phyloP scores from a whole-genome alignment of 345 rosid species.

The Clausena lansium region DNA sequence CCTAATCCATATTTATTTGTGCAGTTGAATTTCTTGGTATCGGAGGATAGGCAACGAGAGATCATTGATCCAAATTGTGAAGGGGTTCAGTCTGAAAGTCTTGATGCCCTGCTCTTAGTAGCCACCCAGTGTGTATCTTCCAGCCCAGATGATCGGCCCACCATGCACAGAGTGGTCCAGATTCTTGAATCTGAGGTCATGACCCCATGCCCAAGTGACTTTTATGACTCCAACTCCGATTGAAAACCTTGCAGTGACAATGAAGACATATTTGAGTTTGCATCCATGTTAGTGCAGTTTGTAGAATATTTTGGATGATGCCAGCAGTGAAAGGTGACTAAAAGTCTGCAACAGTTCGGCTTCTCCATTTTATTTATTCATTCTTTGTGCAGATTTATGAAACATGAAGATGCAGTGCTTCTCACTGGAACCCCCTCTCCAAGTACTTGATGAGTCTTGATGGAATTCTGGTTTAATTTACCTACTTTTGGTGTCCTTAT shows the following conservation, averaged over 20 bases:
- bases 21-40: conserved; percentile 82
- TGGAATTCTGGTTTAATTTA: conserved; percentile 3
- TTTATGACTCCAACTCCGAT: conserved; percentile 89
- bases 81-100: conserved; percentile 72
- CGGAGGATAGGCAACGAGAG: conserved; percentile 68
- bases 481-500: conserved; percentile 13
- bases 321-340: conserved; percentile 15
- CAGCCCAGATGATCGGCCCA: conserved; percentile 82
- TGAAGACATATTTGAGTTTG: conserved; percentile 13
- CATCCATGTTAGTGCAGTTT: conserved; percentile 10
- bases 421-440: neutral
- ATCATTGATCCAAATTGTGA: conserved; percentile 72
- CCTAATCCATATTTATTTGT: conserved; percentile 13
- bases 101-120: conserved; percentile 77
- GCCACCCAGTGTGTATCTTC: conserved; percentile 83
- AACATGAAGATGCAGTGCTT: conserved; percentile 14
- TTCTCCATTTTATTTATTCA: conserved; percentile 26
- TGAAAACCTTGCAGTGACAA: conserved; percentile 29
- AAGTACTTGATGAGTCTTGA: conserved; percentile 9
- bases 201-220: conserved; percentile 99
- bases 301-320: conserved; percentile 9
- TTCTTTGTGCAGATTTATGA: conserved; percentile 41
- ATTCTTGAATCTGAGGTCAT: conserved; percentile 91
- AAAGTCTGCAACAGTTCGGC: conserved; percentile 30
- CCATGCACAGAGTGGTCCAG: conserved; percentile 96